Conservation (phyloP, 805 yeast genomes). For the Ogataea neopini region DNA sequence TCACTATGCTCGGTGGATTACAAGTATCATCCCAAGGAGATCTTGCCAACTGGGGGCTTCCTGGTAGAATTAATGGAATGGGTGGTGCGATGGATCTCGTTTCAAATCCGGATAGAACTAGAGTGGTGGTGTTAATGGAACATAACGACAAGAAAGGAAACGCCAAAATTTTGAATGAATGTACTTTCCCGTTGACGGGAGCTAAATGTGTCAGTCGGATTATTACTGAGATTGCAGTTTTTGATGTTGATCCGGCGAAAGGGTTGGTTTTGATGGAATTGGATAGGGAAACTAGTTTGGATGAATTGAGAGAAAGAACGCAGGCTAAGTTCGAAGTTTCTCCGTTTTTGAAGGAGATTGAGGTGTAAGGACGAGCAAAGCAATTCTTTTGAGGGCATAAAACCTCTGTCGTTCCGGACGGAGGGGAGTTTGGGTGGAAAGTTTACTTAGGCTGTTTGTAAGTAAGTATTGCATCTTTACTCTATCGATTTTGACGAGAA, state of each 20-base stretch:
- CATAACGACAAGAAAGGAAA: slow-evolving; percentile 49
- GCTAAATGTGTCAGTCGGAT: slow-evolving; percentile 44
- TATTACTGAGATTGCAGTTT: slow-evolving; percentile 50
- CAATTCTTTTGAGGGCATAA: no score
- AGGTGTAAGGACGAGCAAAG: not conserved
- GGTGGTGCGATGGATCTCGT: slow-evolving; percentile 59
- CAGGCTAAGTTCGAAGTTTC: slow-evolving; percentile 42
- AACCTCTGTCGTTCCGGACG: no score
- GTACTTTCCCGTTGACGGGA: slow-evolving; percentile 52
- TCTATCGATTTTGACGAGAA: no score
- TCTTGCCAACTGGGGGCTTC: slow-evolving; percentile 54
- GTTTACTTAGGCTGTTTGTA: no score
- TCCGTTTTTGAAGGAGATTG: slow-evolving; percentile 24
- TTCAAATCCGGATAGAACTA: slow-evolving; percentile 45
- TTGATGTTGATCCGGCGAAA: slow-evolving; percentile 42
- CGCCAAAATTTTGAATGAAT: slow-evolving; percentile 45
- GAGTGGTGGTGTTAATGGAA: slow-evolving; percentile 49
- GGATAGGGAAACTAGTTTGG: slow-evolving; percentile 36
- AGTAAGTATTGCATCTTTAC: no score
- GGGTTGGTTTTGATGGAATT: slow-evolving; percentile 44
- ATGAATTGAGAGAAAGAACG: slow-evolving; percentile 33
- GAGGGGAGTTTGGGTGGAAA: no score
- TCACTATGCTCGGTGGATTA: slow-evolving; percentile 49
- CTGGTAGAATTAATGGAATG: slow-evolving; percentile 53
- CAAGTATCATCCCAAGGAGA: slow-evolving; percentile 51